Evolutionary conservation across 257 asterid species (phyloP).

Genomic region (Fraxinus quadrangulata): DNA sequence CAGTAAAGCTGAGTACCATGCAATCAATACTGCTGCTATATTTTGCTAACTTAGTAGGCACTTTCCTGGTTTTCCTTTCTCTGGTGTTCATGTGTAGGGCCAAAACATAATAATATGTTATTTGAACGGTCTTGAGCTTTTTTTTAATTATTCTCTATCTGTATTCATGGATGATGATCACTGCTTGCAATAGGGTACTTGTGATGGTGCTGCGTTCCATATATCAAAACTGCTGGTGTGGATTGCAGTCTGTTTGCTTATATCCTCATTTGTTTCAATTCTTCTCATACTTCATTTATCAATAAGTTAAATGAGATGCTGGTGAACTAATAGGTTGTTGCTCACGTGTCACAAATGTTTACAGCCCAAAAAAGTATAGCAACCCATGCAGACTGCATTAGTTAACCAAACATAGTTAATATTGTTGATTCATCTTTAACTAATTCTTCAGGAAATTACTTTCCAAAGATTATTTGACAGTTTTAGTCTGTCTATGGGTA

Average conservation of each 20-base stretch:
- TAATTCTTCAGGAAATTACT: neutral
- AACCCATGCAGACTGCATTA: conserved; percentile 2
- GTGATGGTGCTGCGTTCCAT: neutral
- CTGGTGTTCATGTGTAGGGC: no score
- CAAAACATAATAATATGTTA: no score
- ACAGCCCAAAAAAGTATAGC: conserved; percentile 13
- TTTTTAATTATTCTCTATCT: neutral
- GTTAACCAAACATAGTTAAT: neutral
- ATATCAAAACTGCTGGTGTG: neutral
- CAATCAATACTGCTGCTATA: neutral
- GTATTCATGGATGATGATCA: neutral
- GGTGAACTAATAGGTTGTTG: neutral
- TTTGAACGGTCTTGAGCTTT: neutral
- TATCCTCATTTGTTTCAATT: neutral
- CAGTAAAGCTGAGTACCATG: neutral
- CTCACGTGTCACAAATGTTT: neutral
- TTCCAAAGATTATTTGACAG: neutral
- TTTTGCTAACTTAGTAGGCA: neutral
- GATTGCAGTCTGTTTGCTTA: neutral
- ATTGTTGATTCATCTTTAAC: conserved; percentile 7
- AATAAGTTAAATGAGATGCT: neutral
- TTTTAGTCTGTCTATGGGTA: neutral
- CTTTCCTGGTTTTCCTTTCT: neutral
- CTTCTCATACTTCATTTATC: neutral
- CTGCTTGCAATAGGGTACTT: neutral